Conservation (phyloP, 768 basidiomycete species). For the Rossbeevera mucosa region DNA sequence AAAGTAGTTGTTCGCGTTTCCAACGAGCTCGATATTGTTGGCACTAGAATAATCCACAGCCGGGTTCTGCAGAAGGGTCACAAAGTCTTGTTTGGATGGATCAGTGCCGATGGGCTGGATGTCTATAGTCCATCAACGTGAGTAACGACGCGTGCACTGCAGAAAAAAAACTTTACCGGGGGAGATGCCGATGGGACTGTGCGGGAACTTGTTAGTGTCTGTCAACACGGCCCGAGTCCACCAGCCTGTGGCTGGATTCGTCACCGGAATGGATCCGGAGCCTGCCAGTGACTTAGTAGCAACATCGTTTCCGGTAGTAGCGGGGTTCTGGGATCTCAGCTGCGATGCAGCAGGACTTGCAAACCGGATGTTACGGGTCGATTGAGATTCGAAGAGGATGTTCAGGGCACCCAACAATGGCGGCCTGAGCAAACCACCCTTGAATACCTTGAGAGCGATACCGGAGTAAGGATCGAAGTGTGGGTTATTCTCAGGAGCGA, state of each 20-base stretch:
- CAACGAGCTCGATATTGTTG: not conserved
- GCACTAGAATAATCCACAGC: not conserved
- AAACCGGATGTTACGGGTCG: conserved; percentile 10
- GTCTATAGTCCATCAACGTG: not conserved
- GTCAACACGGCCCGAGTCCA: not conserved
- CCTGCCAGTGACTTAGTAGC: not conserved
- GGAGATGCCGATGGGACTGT: not conserved
- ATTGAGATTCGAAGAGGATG: conserved; percentile 7
- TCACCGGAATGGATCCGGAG: conserved; percentile 1
- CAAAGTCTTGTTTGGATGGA: not conserved
- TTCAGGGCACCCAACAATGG: conserved; percentile 10
- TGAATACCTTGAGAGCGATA: conserved; percentile 3
- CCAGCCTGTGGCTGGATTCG: conserved; percentile 12
- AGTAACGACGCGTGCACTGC: not conserved
- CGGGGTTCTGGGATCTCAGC: not conserved
- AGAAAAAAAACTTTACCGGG: conserved; percentile 1
- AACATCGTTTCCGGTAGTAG: too few species aligned
- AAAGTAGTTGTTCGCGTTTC: conserved; percentile 6
- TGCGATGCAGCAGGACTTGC: conserved; percentile 7
- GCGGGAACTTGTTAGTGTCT: conserved; percentile 4
- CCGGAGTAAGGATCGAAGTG: conserved; percentile 8
- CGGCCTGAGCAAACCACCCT: not conserved
- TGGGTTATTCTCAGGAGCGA: not conserved
- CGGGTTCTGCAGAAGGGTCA: conserved; percentile 1
- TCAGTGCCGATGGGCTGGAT: conserved; percentile 8